Percentiles rank a stretch among this genome's conserved stretches.
phyloP scores from a whole-genome alignment of 257 asterid species.

The Solanum gandarillasii region DNA sequence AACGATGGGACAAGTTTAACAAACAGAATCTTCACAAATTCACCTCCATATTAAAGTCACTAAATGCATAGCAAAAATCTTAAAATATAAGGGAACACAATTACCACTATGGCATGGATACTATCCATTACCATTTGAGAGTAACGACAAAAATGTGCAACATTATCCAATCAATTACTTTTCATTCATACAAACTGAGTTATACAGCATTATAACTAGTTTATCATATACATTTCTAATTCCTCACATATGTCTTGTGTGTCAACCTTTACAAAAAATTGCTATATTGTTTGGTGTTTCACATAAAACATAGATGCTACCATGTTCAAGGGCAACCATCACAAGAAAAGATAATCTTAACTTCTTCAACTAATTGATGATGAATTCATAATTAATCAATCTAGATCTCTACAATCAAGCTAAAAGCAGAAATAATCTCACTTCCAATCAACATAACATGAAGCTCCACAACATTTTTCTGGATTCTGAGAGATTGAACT shows the following conservation, averaged over 20 bases:
- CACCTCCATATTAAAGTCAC: background rate
- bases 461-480: background rate
- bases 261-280: background rate
- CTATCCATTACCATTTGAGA: background rate
- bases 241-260: background rate
- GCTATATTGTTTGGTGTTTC: background rate
- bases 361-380: background rate
- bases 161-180: background rate
- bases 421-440: background rate
- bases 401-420: background rate
- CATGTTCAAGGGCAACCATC: background rate
- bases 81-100: background rate
- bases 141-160: background rate
- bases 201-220: background rate
- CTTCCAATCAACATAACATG: background rate
- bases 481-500: constrained; percentile 10
- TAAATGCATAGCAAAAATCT: background rate
- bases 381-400: background rate
- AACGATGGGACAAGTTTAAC: background rate
- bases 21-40: background rate
- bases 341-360: background rate
- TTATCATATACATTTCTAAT: background rate
- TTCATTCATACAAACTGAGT: background rate
- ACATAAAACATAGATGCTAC: background rate
- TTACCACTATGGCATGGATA: background rate